phyloP scores from a whole-genome alignment of 2,329 filamentous ascomycete genomes.

The Fonsecaea pedrosoi region DNA sequence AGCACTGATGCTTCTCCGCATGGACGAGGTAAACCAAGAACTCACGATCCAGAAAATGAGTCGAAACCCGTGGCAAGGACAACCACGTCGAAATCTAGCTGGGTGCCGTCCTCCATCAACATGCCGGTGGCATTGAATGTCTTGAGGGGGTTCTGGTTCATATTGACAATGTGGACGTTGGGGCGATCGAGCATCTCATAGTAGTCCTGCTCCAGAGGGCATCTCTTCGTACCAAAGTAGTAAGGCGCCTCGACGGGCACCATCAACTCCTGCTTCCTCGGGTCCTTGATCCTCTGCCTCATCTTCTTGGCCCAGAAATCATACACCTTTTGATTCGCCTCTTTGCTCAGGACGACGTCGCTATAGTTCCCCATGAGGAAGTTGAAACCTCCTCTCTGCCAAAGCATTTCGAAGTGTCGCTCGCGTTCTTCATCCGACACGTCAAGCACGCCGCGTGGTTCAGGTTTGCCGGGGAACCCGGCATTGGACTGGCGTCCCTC shows the following conservation, averaged over 20 bases:
- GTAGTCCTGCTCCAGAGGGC: conserved; percentile 57
- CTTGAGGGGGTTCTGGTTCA: conserved; percentile 48
- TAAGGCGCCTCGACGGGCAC: conserved; percentile 62
- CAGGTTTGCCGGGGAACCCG: conserved; percentile 65
- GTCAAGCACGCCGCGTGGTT: conserved; percentile 49
- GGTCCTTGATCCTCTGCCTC: conserved; percentile 58
- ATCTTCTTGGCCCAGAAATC: conserved; percentile 64
- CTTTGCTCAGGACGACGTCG: conserved; percentile 55
- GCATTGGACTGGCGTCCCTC: conserved; percentile 60
- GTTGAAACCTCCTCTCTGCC: conserved; percentile 60
- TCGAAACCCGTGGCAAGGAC: conserved; percentile 56
- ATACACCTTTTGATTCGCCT: conserved; percentile 62
- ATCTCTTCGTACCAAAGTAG: conserved; percentile 62
- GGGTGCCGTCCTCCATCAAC: conserved; percentile 29
- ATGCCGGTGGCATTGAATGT: conserved; percentile 33
- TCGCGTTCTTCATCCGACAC: conserved; percentile 45
- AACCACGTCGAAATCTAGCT: conserved; percentile 49
- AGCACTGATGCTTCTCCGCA: background rate
- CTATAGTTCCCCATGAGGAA: conserved; percentile 61
- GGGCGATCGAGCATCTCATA: conserved; percentile 58
- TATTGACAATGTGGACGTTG: conserved; percentile 56
- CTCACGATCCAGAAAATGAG: conserved; percentile 46
- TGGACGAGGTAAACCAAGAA: background rate
- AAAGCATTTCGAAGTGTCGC: conserved; percentile 57
- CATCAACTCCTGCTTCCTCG: conserved; percentile 58